Evolutionary conservation across 768 basidiomycete species (phyloP).

Genomic region (Boletus sp.): DNA sequence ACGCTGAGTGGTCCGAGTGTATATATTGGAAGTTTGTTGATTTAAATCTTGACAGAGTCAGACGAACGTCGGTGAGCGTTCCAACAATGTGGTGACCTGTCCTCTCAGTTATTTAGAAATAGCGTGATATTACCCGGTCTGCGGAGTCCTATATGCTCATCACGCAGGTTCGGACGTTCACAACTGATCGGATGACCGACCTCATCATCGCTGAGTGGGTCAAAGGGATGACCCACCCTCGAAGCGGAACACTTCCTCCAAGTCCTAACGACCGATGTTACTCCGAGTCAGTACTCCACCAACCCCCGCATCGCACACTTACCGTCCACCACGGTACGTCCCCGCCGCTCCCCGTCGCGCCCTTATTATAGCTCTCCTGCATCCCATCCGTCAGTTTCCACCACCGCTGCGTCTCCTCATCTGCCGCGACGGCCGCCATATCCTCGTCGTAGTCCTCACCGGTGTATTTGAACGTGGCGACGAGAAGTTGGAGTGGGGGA

Average conservation of each 20-base stretch:
- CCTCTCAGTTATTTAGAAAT: too few relatives aligned
- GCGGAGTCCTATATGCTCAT: neutral
- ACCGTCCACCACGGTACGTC: constrained; percentile 73
- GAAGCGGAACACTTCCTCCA: constrained; percentile 71
- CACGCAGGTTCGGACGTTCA: neutral
- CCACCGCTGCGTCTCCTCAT: constrained; percentile 71
- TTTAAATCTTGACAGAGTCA: neutral
- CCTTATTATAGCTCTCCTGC: constrained; percentile 74
- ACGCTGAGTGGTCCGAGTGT: neutral
- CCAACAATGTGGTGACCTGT: too few relatives aligned
- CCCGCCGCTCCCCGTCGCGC: constrained; percentile 64
- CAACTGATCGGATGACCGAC: neutral
- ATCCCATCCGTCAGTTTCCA: constrained; percentile 74
- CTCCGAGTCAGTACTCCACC: neutral
- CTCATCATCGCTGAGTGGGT: neutral
- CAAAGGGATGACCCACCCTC: constrained; percentile 37
- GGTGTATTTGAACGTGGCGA: constrained; percentile 76
- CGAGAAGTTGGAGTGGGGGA: constrained; percentile 58
- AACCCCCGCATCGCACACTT: constrained; percentile 7
- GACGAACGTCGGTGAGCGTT: neutral
- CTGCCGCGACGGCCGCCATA: constrained; percentile 61
- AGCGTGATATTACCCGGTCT: neutral
- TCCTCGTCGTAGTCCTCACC: constrained; percentile 63
- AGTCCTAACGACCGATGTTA: constrained; percentile 31
- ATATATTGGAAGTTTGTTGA: neutral